Evolutionary conservation across 2,329 filamentous ascomycete species (phyloP).

Genomic region (Penicillium brasilianum): DNA sequence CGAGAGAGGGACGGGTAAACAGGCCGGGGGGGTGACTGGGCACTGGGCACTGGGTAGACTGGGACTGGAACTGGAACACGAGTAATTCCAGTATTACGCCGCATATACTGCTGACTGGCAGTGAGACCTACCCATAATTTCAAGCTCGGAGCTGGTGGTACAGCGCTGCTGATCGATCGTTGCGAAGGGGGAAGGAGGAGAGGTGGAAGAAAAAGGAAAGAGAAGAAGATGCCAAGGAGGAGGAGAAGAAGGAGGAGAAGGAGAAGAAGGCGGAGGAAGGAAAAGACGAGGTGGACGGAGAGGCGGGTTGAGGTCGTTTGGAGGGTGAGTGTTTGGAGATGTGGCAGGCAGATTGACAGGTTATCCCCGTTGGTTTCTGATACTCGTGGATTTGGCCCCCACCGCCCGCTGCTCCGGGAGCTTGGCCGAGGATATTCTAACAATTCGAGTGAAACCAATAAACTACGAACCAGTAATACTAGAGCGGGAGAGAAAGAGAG

Average conservation of each 20-base stretch:
- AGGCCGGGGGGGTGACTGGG: too few relatives aligned
- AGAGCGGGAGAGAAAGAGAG: too few relatives aligned
- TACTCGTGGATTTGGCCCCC: background rate
- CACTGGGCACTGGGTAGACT: background rate
- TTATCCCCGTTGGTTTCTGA: background rate
- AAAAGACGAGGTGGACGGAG: background rate
- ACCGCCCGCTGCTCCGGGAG: too few relatives aligned
- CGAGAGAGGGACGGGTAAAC: too few relatives aligned
- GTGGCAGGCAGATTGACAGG: background rate
- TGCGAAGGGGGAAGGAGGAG: background rate
- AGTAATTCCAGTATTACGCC: background rate
- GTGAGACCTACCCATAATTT: constrained; percentile 3
- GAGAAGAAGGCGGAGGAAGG: constrained; percentile 9
- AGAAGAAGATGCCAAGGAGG: background rate
- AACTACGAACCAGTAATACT: too few relatives aligned
- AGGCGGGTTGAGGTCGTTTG: constrained; percentile 4
- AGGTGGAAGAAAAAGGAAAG: constrained; percentile 1
- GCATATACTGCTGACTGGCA: constrained; percentile 1
- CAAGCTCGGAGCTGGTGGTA: background rate
- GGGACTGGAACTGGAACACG: background rate
- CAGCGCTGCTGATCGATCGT: background rate
- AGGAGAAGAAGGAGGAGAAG: constrained; percentile 11
- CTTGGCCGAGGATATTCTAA: too few relatives aligned
- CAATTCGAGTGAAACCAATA: too few relatives aligned
- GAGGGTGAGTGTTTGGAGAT: background rate